Evolutionary conservation across 768 basidiomycete genomes (phyloP).

Genomic region (Auriscalpium microsporum): DNA sequence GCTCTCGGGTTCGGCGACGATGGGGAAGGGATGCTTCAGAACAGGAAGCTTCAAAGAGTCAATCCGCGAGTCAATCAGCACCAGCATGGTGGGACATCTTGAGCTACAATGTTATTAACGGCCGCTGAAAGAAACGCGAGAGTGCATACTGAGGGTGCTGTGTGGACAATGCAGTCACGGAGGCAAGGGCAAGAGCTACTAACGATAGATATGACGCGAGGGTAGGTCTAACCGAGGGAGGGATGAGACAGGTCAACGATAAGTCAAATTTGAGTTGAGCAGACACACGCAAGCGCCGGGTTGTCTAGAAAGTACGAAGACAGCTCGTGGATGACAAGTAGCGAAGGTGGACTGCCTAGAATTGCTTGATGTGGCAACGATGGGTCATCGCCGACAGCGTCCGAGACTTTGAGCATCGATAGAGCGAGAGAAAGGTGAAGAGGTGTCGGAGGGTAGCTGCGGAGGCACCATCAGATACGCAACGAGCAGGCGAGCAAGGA

Average conservation of each 20-base stretch:
- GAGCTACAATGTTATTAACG: not conserved
- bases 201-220: slow-evolving; percentile 11
- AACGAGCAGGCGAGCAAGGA: slow-evolving; percentile 4
- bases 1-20: not conserved
- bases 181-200: slow-evolving; percentile 5
- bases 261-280: not conserved
- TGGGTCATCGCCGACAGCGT: not conserved
- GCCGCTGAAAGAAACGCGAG: not conserved
- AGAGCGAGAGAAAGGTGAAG: slow-evolving; percentile 7
- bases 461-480: not conserved
- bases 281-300: not conserved
- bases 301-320: slow-evolving; percentile 12
- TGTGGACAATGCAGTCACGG: slow-evolving; percentile 1
- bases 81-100: slow-evolving; percentile 5
- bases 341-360: slow-evolving; percentile 1
- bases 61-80: slow-evolving; percentile 12
- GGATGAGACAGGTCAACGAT: not conserved
- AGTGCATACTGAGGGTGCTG: slow-evolving; percentile 5
- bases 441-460: slow-evolving; percentile 9
- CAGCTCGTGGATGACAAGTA: slow-evolving; percentile 12
- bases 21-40: not conserved
- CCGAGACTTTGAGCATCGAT: slow-evolving; percentile 10
- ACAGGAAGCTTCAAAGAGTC: slow-evolving; percentile 8
- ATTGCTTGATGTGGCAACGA: not conserved
- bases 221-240: not conserved